phyloP scores from a whole-genome alignment of 2,329 filamentous ascomycete species.

The Aspergillus sp. region DNA sequence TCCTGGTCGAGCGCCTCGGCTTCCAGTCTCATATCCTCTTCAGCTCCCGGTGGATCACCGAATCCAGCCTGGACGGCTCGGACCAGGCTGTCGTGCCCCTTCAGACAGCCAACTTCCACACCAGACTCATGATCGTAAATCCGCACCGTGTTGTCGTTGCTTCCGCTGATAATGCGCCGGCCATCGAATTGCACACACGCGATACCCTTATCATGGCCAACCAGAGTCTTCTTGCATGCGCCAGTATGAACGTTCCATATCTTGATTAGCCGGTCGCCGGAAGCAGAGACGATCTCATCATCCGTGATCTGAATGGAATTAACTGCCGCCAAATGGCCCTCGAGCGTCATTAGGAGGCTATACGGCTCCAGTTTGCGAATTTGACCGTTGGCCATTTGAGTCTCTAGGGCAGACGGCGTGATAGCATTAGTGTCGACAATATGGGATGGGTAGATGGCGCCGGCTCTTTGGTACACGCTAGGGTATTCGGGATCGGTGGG shows the following conservation, averaged over 20 bases:
- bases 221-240: slow-evolving; percentile 63
- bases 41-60: slow-evolving; percentile 73
- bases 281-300: slow-evolving; percentile 84
- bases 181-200: slow-evolving; percentile 97
- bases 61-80: slow-evolving; percentile 93
- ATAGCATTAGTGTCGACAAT: slow-evolving; percentile 43
- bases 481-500: slow-evolving; percentile 39
- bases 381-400: slow-evolving; percentile 32
- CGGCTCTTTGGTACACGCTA: slow-evolving; percentile 30
- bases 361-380: slow-evolving; percentile 52
- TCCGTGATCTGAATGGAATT: slow-evolving; percentile 89
- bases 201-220: slow-evolving; percentile 89
- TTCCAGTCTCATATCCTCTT: slow-evolving; percentile 62
- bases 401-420: slow-evolving; percentile 34
- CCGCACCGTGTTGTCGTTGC: slow-evolving; percentile 90
- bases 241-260: slow-evolving; percentile 85
- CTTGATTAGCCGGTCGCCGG: slow-evolving; percentile 87
- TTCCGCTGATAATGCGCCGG: slow-evolving; percentile 85
- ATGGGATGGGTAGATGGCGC: slow-evolving; percentile 43
- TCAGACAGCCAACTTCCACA: slow-evolving; percentile 79
- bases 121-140: slow-evolving; percentile 83
- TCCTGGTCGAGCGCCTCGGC: slow-evolving; percentile 63
- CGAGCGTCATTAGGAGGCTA: slow-evolving; percentile 65
- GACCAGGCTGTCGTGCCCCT: slow-evolving; percentile 74
- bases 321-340: slow-evolving; percentile 82